Evolutionary conservation across 257 asterid genomes (phyloP).

Genomic region (Leonotis leonurus): DNA sequence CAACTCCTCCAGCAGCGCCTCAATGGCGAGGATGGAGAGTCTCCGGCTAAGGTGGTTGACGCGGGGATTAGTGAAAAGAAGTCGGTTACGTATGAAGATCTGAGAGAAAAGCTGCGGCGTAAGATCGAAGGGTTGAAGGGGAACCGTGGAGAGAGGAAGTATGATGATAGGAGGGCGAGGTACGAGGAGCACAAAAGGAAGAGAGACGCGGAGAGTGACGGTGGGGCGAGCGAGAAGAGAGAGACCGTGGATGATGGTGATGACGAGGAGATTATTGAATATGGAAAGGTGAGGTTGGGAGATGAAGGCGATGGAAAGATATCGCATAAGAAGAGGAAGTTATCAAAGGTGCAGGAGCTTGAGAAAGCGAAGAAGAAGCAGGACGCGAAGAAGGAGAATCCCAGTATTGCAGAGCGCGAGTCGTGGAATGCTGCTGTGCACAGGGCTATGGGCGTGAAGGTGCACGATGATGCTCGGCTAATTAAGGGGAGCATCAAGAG

Average conservation of each 20-base stretch:
- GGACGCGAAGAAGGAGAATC: slow-evolving; percentile 62
- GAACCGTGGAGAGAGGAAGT: slow-evolving; percentile 50
- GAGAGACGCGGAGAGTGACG: slow-evolving; percentile 28
- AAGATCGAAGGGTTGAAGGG: slow-evolving; percentile 65
- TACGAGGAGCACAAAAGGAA: slow-evolving; percentile 39
- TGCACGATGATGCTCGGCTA: slow-evolving; percentile 61
- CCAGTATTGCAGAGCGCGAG: slow-evolving; percentile 52
- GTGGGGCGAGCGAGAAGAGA: slow-evolving; percentile 24
- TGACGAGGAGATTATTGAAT: slow-evolving; percentile 61
- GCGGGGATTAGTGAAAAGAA: slow-evolving; percentile 23
- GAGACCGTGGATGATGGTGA: slow-evolving; percentile 12
- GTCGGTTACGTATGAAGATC: slow-evolving; percentile 69
- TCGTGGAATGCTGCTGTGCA: slow-evolving; percentile 72
- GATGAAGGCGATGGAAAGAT: slow-evolving; percentile 39
- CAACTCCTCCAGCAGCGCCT: slow-evolving; percentile 36
- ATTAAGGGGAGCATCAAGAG: slow-evolving; percentile 69
- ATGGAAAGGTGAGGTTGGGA: slow-evolving; percentile 67
- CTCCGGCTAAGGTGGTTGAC: slow-evolving; percentile 13
- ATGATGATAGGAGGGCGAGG: slow-evolving; percentile 27
- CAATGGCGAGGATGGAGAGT: slow-evolving; percentile 18
- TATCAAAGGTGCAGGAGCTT: slow-evolving; percentile 55
- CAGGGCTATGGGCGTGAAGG: slow-evolving; percentile 85
- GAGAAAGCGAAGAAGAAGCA: slow-evolving; percentile 50
- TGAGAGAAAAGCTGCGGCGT: slow-evolving; percentile 49
- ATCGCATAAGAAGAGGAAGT: slow-evolving; percentile 43